phyloP scores from a whole-genome alignment of 495 filamentous ascomycete genomes.

The Aspergillus cristatus region DNA sequence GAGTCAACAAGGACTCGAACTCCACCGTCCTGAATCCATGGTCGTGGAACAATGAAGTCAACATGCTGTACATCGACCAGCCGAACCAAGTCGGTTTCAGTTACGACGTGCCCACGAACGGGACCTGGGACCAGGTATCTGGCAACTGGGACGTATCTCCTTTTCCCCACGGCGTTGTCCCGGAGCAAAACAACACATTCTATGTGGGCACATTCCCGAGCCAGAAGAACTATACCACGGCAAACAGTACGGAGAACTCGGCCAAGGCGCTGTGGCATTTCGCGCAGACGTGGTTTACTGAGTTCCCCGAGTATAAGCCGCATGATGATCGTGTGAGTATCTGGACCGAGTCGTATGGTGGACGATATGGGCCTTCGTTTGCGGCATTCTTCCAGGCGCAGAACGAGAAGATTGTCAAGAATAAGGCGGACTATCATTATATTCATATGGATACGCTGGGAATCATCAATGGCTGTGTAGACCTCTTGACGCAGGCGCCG shows the following conservation, averaged over 20 bases:
- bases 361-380: conserved; percentile 58
- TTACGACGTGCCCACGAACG: conserved; percentile 39
- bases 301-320: conserved; percentile 48
- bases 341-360: conserved; percentile 53
- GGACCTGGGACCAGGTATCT: conserved; percentile 30
- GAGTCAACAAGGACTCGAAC: conserved; percentile 43
- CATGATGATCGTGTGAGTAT: conserved; percentile 46
- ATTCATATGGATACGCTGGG: conserved; percentile 42
- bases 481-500: conserved; percentile 57
- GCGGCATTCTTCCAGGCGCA: conserved; percentile 57
- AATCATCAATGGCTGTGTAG: conserved; percentile 67
- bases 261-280: conserved; percentile 50
- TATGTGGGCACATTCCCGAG: conserved; percentile 53
- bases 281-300: conserved; percentile 46
- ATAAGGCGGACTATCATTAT: conserved; percentile 24
- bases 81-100: conserved; percentile 55
- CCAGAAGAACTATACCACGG: conserved; percentile 32
- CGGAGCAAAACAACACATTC: conserved; percentile 50
- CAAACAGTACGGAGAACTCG: conserved; percentile 44
- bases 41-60: conserved; percentile 54
- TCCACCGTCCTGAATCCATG: conserved; percentile 43
- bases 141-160: conserved; percentile 22
- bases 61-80: conserved; percentile 59
- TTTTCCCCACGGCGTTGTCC: conserved; percentile 29
- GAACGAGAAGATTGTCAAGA: conserved; percentile 43